Base-by-base conservation (phyloP, 768 basidiomycete species). In the Dioszegia crocea region DNA sequence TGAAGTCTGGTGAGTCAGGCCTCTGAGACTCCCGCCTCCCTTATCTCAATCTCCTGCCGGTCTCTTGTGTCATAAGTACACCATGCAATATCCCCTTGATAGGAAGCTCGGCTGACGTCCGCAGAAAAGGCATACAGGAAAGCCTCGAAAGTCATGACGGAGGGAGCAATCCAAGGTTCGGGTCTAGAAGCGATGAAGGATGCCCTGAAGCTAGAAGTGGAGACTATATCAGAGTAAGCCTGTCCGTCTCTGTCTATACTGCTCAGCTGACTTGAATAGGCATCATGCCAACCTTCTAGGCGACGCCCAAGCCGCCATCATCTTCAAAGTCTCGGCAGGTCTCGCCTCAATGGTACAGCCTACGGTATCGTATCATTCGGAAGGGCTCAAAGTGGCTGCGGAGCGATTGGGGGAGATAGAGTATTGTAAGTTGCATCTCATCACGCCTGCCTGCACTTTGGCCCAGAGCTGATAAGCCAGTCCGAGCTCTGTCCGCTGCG, bases 51-150 rank as follows among this genome's bases (percentile, higher is more conserved):
- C n/a, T n/a, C n/a, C n/a, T n/a, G n/a, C n/a, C n/a, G n/a, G n/a
- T n/a, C n/a, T n/a, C n/a, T n/a, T n/a, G n/a, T n/a, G n/a, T n/a
- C n/a, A n/a, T n/a, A n/a, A n/a, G n/a, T n/a, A n/a, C n/a, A n/a
- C n/a, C n/a, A n/a, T n/a, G n/a, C n/a, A n/a, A n/a, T n/a, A n/a
- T n/a, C n/a, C n/a, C n/a, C n/a, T n/a, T n/a, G n/a, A n/a, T n/a
- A n/a, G n/a, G n/a, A n/a, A n/a, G n/a, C n/a, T n/a, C n/a, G n/a
- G 17, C 27, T 29, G 29, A 29, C 29, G 3, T 8, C 5, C 14
- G 24, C 38, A 59, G 64, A 63, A 38, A 66, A 66, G 46, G 65
- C 65, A 10, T 66, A 62, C 47, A 17, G 51, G 19, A 66, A 66
- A 47, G 61, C 59, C 4, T 56, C 65, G 9, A 62, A 63, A 40